Conservation (phyloP, 169 alveolate genomes). For the Eimeria praecox region DNA sequence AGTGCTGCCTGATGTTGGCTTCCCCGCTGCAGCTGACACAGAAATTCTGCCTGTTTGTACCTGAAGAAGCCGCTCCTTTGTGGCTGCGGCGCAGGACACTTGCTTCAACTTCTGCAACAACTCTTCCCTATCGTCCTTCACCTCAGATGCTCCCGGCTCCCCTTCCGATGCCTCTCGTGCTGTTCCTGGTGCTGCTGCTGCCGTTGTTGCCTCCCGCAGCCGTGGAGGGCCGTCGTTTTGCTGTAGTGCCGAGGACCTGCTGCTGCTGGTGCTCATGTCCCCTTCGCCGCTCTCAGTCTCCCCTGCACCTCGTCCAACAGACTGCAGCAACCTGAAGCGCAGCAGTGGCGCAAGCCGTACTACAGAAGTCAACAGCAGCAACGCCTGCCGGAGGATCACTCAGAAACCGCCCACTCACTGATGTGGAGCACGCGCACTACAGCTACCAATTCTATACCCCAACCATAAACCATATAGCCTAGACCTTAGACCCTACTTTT, state of each 20-base stretch:
- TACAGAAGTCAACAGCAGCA: background rate
- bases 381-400: background rate
- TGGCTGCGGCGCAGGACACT: slow-evolving; percentile 28
- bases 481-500: background rate
- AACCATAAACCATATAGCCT: background rate
- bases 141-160: background rate
- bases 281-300: slow-evolving; percentile 61
- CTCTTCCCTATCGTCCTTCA: slow-evolving; percentile 20
- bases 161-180: background rate
- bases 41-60: background rate
- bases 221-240: background rate
- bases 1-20: slow-evolving; percentile 33
- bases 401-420: background rate
- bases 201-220: background rate
- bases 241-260: slow-evolving; percentile 48
- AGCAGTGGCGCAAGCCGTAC: background rate
- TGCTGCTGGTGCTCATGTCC: slow-evolving; percentile 57
- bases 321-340: slow-evolving; percentile 37
- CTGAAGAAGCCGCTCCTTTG: slow-evolving; percentile 72
- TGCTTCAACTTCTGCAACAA: slow-evolving; percentile 47
- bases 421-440: background rate
- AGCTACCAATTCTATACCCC: background rate
- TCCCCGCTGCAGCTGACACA: background rate
- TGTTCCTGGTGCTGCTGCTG: slow-evolving; percentile 29
- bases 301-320: slow-evolving; percentile 13